Base-by-base conservation (phyloP, 2,329 filamentous ascomycete genomes). In the Mycosphaerella sp. region DNA sequence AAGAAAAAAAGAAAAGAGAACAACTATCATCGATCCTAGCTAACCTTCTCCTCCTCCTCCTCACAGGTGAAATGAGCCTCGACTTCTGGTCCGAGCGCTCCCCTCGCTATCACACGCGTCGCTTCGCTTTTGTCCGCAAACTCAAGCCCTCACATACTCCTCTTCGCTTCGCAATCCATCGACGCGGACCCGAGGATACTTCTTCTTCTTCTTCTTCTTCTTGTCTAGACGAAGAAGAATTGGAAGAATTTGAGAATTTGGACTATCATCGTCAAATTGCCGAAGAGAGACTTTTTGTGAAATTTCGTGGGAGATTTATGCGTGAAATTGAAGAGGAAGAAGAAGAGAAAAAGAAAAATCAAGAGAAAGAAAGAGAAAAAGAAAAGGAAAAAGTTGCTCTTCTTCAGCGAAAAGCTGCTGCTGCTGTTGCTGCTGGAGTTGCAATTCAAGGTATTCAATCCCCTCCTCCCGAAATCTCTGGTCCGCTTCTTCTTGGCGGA, bases 21-120 rank as follows among this genome's bases (percentile, higher is more conserved):
- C n/a, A n/a, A n/a, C 34, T 8, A 36, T n/a, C 34, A 26, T 17
- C 14, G 14, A 17, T 26, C 26, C 26, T 6, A 4, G 26, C 4
- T 26, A 26, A 26, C 26, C 26, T 4, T 1, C 26, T 26, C 4
- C 5, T 36, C 34, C 9, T n/a, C 12, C 34, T 36, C 12, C 34
- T 36, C 12, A 65, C 74, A 0, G 68, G 66, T 4, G 69, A 75
- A 54, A 74, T 75, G 72, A 64, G 68, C 38, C 69, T 70, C 45
- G 73, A 75, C 62, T 74, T 74, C 59, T 75, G 71, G 72, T 69
- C 68, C 23, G 58, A 70, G 1, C 64, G 72, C 5, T 64, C 70
- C 4, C 48, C 59, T 10, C 64, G 71, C 11, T 74, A 74, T 49
- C 72, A 74, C 59, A 59, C 59, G 2, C 69, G 72, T 11, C 68